Conservation (phyloP, 768 basidiomycete species). For the Leucosporidium scottii region DNA sequence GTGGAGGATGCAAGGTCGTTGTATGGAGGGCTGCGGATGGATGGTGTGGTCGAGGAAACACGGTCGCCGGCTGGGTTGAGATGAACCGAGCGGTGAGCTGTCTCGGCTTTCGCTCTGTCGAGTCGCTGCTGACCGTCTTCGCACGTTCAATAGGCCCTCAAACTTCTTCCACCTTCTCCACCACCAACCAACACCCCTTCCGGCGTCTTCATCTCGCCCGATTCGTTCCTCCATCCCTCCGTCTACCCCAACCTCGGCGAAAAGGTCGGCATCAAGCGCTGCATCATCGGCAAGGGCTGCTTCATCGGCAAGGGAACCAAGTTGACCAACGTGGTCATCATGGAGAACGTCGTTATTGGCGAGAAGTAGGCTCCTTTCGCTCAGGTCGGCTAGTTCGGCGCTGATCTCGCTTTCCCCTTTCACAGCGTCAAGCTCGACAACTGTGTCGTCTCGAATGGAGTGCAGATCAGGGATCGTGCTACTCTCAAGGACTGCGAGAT, state of each 20-base stretch:
- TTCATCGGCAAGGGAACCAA: slow-evolving; percentile 23
- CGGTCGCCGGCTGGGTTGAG: slow-evolving; percentile 29
- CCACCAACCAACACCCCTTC: slow-evolving; percentile 18
- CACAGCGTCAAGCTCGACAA: slow-evolving; percentile 32
- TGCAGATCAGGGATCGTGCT: slow-evolving; percentile 21
- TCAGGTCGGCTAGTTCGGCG: neutral
- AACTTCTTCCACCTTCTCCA: slow-evolving; percentile 16
- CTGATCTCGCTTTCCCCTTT: neutral
- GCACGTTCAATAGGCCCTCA: slow-evolving; percentile 11
- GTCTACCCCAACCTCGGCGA: slow-evolving; percentile 25
- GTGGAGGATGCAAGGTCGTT: slow-evolving; percentile 30
- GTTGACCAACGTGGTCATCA: slow-evolving; percentile 25
- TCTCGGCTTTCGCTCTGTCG: no score
- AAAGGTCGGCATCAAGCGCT: slow-evolving; percentile 32
- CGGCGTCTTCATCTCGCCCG: slow-evolving; percentile 33
- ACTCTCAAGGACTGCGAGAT: slow-evolving; percentile 32
- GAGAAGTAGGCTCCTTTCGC: slow-evolving; percentile 15
- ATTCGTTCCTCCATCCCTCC: slow-evolving; percentile 22
- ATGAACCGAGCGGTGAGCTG: slow-evolving; percentile 26
- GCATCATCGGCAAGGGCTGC: slow-evolving; percentile 22
- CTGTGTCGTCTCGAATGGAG: slow-evolving; percentile 32
- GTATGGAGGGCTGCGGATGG: slow-evolving; percentile 25
- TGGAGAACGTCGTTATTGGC: slow-evolving; percentile 27
- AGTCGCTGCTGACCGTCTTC: neutral
- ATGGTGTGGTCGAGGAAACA: slow-evolving; percentile 27